Conservation (phyloP, 495 filamentous ascomycete species). For the Xeromyces bisporus region DNA sequence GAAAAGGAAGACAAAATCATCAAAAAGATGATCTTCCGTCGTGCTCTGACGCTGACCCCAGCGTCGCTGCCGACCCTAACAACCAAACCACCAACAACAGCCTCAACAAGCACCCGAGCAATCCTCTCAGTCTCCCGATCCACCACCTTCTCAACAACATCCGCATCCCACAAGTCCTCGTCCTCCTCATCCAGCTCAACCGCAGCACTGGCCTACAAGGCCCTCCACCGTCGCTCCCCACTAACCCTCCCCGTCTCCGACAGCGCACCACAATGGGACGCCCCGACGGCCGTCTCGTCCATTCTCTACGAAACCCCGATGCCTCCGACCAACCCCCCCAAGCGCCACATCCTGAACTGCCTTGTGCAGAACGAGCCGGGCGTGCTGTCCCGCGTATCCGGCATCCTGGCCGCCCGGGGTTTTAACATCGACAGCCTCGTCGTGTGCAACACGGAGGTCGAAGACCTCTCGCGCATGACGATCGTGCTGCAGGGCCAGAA, state of each 20-base stretch:
- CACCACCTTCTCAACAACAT: conserved; percentile 1
- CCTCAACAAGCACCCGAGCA: conserved; percentile 18
- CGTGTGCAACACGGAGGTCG: conserved; percentile 96
- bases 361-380: conserved; percentile 98
- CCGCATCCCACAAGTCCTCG: conserved; percentile 15
- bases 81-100: conserved; percentile 16
- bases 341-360: conserved; percentile 92
- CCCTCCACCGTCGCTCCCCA: conserved; percentile 73
- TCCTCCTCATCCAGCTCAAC: conserved; percentile 48
- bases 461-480: conserved; percentile 93
- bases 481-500: conserved; percentile 93
- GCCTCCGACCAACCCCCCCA: conserved; percentile 66
- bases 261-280: conserved; percentile 68
- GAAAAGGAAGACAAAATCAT: conserved; percentile 5
- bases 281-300: conserved; percentile 85
- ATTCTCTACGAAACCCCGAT: conserved; percentile 97
- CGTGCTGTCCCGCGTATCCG: conserved; percentile 88
- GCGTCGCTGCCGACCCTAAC: conserved; percentile 17
- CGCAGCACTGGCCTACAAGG: conserved; percentile 92
- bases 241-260: conserved; percentile 65
- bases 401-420: conserved; percentile 85
- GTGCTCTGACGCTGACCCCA: conserved; percentile 24
- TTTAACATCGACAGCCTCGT: conserved; percentile 99
- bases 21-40: conserved; percentile 36
- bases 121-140: conserved; percentile 20